Evolutionary conservation across 139 green algal species (phyloP).

Genomic region (Micractinium conductrix): DNA sequence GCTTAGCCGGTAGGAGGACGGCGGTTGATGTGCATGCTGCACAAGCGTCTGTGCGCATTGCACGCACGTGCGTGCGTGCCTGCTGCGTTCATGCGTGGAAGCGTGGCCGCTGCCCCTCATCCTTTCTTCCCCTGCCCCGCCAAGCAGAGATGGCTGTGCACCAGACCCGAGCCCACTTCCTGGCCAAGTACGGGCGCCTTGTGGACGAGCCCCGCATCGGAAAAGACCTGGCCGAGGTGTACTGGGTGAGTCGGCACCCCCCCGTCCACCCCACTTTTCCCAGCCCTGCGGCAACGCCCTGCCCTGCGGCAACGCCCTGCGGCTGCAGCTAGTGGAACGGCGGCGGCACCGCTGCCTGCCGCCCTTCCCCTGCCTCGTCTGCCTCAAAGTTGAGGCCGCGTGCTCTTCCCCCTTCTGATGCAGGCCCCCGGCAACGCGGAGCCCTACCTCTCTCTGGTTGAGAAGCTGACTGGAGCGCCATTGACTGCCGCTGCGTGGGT

Average conservation of each 20-base stretch:
- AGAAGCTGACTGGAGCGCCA: constrained; percentile 58
- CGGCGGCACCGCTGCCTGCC: not conserved
- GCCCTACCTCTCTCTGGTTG: constrained; percentile 74
- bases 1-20: constrained; percentile 22
- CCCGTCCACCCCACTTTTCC: too few species aligned
- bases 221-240: constrained; percentile 43
- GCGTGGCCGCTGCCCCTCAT: not conserved
- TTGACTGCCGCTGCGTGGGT: constrained; percentile 66
- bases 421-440: constrained; percentile 70
- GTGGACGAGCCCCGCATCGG: constrained; percentile 64
- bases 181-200: constrained; percentile 55
- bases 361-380: not conserved
- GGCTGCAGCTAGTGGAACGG: too few species aligned
- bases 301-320: not conserved
- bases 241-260: constrained; percentile 11
- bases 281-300: not conserved
- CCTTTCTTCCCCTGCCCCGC: not conserved
- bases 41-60: not conserved
- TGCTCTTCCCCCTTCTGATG: not conserved
- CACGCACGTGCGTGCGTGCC: not conserved
- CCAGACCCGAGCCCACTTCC: constrained; percentile 78
- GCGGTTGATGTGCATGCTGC: not conserved
- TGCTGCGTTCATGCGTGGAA: too few species aligned
- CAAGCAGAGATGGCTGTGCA: constrained; percentile 74
- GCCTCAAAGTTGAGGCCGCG: not conserved